Conservation (phyloP, 2,329 filamentous ascomycete species). For the Dactylonectria macrodidyma region DNA sequence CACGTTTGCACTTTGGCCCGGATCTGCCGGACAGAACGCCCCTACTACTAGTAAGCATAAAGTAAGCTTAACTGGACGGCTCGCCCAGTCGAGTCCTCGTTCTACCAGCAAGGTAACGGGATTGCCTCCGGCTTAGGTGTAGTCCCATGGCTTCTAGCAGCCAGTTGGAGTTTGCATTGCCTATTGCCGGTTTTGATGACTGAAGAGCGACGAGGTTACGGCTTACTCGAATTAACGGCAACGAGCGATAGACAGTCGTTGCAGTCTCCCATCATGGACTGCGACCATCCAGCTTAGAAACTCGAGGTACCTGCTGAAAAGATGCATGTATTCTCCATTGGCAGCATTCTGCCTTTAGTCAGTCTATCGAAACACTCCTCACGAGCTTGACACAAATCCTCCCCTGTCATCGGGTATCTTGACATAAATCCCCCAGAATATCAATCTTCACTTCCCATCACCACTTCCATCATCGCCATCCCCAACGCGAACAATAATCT, state of each 20-base stretch:
- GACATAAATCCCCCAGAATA: not conserved
- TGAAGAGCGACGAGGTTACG: not conserved
- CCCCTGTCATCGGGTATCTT: conserved; percentile 25
- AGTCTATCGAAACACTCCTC: not conserved
- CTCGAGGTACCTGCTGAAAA: not conserved
- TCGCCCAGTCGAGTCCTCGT: not conserved
- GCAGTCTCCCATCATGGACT: not conserved
- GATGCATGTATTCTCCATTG: not conserved
- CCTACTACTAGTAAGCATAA: not conserved
- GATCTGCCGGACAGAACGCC: not conserved
- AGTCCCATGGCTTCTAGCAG: not conserved
- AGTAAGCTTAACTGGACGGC: not conserved
- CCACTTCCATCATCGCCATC: conserved; percentile 12
- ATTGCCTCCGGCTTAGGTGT: not conserved
- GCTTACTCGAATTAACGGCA: not conserved
- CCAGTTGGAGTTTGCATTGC: not conserved
- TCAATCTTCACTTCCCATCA: too few species aligned
- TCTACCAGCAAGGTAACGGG: not conserved
- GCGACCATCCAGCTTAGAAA: not conserved
- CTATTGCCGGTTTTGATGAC: not conserved
- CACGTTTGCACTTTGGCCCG: not conserved
- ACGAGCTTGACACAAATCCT: not conserved
- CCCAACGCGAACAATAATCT: conserved; percentile 64
- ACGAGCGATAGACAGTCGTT: not conserved
- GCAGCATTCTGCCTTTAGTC: not conserved